Evolutionary conservation across 1,284 basidiomycete species (phyloP), one percentile per base, ranked within the genome.

Genomic region (Anthracocystis setariae): DNA sequence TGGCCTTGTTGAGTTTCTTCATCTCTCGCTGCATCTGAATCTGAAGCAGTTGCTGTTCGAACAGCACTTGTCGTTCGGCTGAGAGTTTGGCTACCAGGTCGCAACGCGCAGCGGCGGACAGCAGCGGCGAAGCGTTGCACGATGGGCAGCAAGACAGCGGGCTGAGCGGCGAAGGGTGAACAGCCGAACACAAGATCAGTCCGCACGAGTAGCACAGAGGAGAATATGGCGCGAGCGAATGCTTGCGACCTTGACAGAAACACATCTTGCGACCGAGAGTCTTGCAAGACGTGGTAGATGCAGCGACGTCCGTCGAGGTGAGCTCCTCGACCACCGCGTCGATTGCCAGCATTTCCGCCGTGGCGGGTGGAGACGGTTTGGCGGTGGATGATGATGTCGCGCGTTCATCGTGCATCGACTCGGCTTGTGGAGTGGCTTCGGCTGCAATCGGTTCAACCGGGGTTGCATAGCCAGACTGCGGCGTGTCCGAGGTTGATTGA

Each of bases 201-300:
- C 70, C 70, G 50, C 70, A 73, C 9, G 53, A 49, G 24, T 59
- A 65, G 62, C 70, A 73, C 20, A 73, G 55, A n/a, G 70, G 70
- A 0, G 66, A 65, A 27, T 73, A 46, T 1, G 70, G 65, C 1
- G 70, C 64, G 8, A 62, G 50, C 2, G 70, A 17, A 20, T 73
- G 70, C n/a, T 29, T 37, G 24, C 58, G 56, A 2, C 61, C 70
- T 55, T 73, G 70, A 23, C 70, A 73, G 55, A 73, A 73, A 44
- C 70, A 73, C 46, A 57, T 29, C 24, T 62, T 73, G 51, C 52
- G 51, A 10, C 45, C 15, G n/a, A 52, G 3, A 3, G 17, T n/a
- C 17, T 24, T 15, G 5, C 47, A 56, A 15, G 38, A 35, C 13
- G 54, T 20, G 1, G 32, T 17, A 17, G 38, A 17, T 12, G 47